Base-by-base conservation (phyloP, 2,329 filamentous ascomycete species). In the Bipolaris sorokiniana region DNA sequence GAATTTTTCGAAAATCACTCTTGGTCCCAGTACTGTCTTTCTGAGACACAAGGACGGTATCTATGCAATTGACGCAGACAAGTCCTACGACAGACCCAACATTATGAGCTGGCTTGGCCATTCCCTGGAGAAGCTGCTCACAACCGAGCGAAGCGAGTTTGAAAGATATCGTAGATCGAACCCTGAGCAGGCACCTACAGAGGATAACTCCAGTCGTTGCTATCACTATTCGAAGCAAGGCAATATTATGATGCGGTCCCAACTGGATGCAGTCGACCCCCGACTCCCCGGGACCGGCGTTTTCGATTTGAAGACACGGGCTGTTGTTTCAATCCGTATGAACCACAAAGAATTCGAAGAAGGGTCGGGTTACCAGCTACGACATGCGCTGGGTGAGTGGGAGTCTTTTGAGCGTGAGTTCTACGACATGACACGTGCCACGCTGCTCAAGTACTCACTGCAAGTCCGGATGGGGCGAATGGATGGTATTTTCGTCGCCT, bases 401-500 rank as follows among this genome's bases (percentile, higher is more conserved):
- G 90, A 96, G 74, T 98, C 94, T 0, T 99, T 89, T 74, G 95
- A 99, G 78, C 88, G 93, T 56, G 96, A 99, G 71, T 97, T 95
- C 75, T 96, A 89, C 74, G 95, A 99, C 76, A 96, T 99, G 92
- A 94, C 96, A 58, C 86, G 96, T 51, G 86, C 93, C 1, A 95
- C 94, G 0, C 94, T 99, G 79, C 81, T 99, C 53, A 99, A 99
- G 72, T 99, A 99, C 76, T 97, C 93, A 9, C 82, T 99, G 28
- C 95, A 99, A 77, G 96, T 94, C 26, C 90, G 95, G 42, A 96
- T 99, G 86, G 95, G 96, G 16, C 88, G 93, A 48, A 99, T 99
- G 96, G 94, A 99, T 72, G 95, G 95, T 51, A 97, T 98, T 48
- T 99, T 98, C 71, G 90, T 98, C 20, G 95, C 95, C 2, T 99